Evolutionary conservation across 139 green algal species (phyloP).

Genomic region (Haematococcus lacustris): DNA sequence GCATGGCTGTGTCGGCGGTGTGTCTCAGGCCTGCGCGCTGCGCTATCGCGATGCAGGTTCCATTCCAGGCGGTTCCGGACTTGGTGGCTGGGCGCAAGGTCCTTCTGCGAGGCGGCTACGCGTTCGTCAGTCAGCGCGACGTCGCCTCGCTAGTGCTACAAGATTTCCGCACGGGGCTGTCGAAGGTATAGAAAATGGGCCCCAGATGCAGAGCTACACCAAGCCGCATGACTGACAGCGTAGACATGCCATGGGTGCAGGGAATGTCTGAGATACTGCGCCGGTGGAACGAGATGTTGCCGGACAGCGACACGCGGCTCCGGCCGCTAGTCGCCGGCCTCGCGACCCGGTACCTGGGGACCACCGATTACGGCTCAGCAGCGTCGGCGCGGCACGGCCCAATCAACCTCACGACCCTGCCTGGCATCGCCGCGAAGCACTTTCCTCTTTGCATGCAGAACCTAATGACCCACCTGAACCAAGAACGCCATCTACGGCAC

Average conservation of each 20-base stretch:
- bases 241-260: too few species aligned
- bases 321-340: conserved; percentile 75
- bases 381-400: conserved; percentile 12
- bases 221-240: too few species aligned
- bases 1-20: too few species aligned
- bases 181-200: too few species aligned
- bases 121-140: conserved; percentile 72
- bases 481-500: conserved; percentile 84
- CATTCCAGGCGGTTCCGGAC: conserved; percentile 72
- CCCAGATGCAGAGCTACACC: too few species aligned
- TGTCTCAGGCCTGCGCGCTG: too few species aligned
- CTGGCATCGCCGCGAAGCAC: conserved; percentile 43
- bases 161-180: conserved; percentile 52
- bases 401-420: conserved; percentile 18
- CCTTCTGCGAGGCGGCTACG: conserved; percentile 59
- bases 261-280: conserved; percentile 44
- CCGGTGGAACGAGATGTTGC: conserved; percentile 52
- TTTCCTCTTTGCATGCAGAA: conserved; percentile 86
- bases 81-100: conserved; percentile 67
- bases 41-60: too few species aligned
- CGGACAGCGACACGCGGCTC: conserved; percentile 65
- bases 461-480: conserved; percentile 56
- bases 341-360: conserved; percentile 29
- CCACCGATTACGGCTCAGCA: not conserved
- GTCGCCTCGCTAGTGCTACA: conserved; percentile 63